Conservation (phyloP, 768 basidiomycete genomes). For the Hemileccinum impolitum region DNA sequence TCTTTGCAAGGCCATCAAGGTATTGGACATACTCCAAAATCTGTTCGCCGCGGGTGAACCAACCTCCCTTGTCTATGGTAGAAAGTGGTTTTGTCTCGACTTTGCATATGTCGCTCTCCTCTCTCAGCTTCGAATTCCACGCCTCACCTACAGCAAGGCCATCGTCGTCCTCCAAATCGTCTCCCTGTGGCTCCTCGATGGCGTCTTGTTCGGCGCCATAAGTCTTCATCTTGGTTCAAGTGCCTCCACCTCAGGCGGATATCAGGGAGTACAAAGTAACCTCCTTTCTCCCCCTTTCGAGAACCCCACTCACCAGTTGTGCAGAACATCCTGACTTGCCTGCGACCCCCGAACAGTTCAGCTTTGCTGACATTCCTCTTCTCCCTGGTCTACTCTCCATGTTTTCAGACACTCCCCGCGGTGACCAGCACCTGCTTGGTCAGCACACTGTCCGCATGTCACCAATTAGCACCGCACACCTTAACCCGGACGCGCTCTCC, state of each 20-base stretch:
- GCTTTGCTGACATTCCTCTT: conserved; percentile 47
- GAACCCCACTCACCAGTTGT: conserved; percentile 6
- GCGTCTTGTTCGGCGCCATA: conserved; percentile 69
- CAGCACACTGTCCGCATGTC: conserved; percentile 92
- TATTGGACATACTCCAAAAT: conserved; percentile 62
- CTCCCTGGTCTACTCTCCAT: conserved; percentile 49
- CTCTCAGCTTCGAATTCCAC: conserved; percentile 67
- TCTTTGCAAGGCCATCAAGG: conserved; percentile 62
- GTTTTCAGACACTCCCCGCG: conserved; percentile 32
- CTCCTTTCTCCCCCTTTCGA: not conserved
- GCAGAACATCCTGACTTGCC: conserved; percentile 36
- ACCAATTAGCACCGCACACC: conserved; percentile 87
- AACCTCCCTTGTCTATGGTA: conserved; percentile 44
- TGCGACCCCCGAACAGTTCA: conserved; percentile 44
- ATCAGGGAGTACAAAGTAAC: conserved; percentile 34
- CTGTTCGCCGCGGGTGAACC: conserved; percentile 44
- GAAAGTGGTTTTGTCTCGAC: conserved; percentile 75
- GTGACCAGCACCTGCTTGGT: conserved; percentile 67
- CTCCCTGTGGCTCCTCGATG: conserved; percentile 60
- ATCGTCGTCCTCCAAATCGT: conserved; percentile 61
- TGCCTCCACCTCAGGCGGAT: conserved; percentile 6
- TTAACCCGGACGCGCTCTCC: conserved; percentile 72
- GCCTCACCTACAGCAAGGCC: conserved; percentile 63
- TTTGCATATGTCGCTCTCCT: conserved; percentile 56
- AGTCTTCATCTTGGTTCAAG: conserved; percentile 48